These are phyloP conservation scores for Alternaria viburni DNA, from an alignment of 2,329 filamentous ascomycete species.

Conservation along the genomic window DNA sequence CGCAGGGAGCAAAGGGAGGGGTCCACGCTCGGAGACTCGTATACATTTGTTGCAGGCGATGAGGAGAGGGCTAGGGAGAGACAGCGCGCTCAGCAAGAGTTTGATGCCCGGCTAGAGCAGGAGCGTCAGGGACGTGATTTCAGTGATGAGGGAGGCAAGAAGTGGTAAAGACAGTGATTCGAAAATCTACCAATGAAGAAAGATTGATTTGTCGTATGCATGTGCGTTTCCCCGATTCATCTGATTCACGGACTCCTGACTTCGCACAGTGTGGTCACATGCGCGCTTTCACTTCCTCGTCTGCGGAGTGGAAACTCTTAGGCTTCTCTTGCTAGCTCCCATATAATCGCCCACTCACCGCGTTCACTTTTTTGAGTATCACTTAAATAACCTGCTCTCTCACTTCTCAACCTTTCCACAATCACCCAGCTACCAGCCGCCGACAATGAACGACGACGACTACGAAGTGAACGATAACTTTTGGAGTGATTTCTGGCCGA, in stretches of 20 bases:
- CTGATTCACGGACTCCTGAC: too few species aligned
- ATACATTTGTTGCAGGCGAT: slow-evolving; percentile 52
- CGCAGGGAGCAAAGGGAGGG: slow-evolving; percentile 36
- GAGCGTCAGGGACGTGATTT: slow-evolving; percentile 58
- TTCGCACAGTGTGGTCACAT: not conserved
- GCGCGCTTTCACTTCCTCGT: not conserved
- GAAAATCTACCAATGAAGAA: not conserved
- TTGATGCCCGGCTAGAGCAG: slow-evolving; percentile 57
- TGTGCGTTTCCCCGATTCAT: not conserved
- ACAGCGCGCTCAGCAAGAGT: slow-evolving; percentile 57
- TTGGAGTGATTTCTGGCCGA: not conserved
- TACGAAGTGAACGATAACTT: not conserved
- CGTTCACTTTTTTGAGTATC: not conserved
- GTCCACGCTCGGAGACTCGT: slow-evolving; percentile 51
- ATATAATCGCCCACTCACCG: not conserved
- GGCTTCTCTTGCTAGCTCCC: not conserved
- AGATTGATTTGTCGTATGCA: not conserved
- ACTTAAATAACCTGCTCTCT: not conserved
- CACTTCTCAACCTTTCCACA: not conserved
- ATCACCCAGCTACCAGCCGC: not conserved
- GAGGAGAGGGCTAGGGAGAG: slow-evolving; percentile 54
- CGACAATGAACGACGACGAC: not conserved
- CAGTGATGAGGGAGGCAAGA: slow-evolving; percentile 31
- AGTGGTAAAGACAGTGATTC: slow-evolving; percentile 28
- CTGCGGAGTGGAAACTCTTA: not conserved